These are phyloP conservation scores for Claviceps maximensis DNA, from an alignment of 2,329 filamentous ascomycete genomes.

Conservation along the genomic window DNA sequence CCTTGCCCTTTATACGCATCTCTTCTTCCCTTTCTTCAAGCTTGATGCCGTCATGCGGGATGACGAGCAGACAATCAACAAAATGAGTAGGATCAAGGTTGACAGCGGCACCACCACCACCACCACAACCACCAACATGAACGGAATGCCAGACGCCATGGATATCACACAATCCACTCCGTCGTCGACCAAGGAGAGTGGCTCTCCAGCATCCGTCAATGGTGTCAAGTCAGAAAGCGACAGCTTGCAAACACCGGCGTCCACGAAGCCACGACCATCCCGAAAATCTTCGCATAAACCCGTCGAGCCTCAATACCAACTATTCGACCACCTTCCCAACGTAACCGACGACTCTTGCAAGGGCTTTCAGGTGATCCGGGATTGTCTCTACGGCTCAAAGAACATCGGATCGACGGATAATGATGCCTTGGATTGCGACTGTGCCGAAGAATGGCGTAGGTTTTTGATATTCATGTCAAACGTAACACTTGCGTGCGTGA, in stretches of 20 bases:
- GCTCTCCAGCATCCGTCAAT: slow-evolving; percentile 31
- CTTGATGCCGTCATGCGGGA: slow-evolving; percentile 24
- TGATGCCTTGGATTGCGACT: slow-evolving; percentile 87
- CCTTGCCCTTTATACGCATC: background rate
- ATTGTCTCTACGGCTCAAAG: slow-evolving; percentile 86
- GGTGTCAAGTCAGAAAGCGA: slow-evolving; percentile 27
- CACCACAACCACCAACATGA: slow-evolving; percentile 10
- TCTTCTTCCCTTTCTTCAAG: background rate
- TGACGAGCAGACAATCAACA: slow-evolving; percentile 26
- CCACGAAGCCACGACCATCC: slow-evolving; percentile 51
- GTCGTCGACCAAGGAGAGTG: slow-evolving; percentile 18
- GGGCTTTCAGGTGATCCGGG: slow-evolving; percentile 67
- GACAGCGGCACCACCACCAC: slow-evolving; percentile 22
- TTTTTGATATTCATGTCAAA: too few species aligned
- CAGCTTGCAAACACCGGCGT: slow-evolving; percentile 32
- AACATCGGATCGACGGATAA: slow-evolving; percentile 83
- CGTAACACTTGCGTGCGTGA: background rate
- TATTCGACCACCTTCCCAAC: slow-evolving; percentile 67
- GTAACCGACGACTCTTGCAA: slow-evolving; percentile 61
- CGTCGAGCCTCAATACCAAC: slow-evolving; percentile 43
- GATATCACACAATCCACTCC: slow-evolving; percentile 27
- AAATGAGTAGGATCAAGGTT: slow-evolving; percentile 32
- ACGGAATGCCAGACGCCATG: slow-evolving; percentile 26
- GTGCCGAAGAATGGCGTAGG: slow-evolving; percentile 89
- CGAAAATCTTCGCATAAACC: slow-evolving; percentile 61